Evolutionary conservation across 2,329 filamentous ascomycete genomes (phyloP).

Genomic region (Penicillium sp.): DNA sequence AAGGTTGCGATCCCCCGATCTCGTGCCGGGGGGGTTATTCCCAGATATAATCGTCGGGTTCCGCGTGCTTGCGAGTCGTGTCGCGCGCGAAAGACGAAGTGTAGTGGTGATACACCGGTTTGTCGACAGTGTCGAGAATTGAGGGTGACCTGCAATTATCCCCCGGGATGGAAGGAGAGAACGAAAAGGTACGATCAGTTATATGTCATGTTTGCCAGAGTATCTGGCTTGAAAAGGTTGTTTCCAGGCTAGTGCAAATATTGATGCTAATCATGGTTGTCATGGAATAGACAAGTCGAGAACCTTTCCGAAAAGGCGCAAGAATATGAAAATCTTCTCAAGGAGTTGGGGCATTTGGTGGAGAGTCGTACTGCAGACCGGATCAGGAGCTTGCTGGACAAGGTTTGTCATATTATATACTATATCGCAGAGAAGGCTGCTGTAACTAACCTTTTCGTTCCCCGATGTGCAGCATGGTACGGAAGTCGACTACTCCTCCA

Average conservation of each 20-base stretch:
- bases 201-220: too few relatives aligned
- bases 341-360: conserved; percentile 44
- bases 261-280: conserved; percentile 20
- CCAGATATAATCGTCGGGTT: conserved; percentile 30
- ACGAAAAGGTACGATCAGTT: conserved; percentile 42
- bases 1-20: conserved; percentile 43
- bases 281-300: conserved; percentile 39
- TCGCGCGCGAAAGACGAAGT: conserved; percentile 48
- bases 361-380: conserved; percentile 41
- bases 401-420: conserved; percentile 35
- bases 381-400: conserved; percentile 46
- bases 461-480: conserved; percentile 31
- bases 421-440: background rate
- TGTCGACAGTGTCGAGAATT: conserved; percentile 47
- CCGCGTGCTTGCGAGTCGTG: conserved; percentile 47
- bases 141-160: conserved; percentile 44
- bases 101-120: conserved; percentile 45
- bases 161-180: conserved; percentile 47
- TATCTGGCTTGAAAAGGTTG: background rate
- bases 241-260: background rate
- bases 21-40: conserved; percentile 28
- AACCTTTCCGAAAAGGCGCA: conserved; percentile 39
- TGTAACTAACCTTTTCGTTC: conserved; percentile 15
- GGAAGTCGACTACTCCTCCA: conserved; percentile 32
- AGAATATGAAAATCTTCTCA: conserved; percentile 50